Evolutionary conservation across 306 rosid species (phyloP).

Genomic region (Bauhinia variegata): DNA sequence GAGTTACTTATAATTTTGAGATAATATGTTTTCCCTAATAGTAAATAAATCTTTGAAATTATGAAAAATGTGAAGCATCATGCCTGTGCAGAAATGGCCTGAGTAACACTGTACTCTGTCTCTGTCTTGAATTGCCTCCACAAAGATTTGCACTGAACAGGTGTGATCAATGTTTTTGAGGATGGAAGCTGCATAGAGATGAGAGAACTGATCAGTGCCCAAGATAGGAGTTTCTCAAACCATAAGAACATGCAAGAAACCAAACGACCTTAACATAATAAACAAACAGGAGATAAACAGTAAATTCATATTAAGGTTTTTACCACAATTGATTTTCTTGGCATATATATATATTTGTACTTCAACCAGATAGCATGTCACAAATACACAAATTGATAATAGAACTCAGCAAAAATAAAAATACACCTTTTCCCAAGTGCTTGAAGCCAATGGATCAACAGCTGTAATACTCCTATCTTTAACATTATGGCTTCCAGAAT

Average conservation of each 20-base stretch:
- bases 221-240: constrained; percentile 24
- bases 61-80: constrained; percentile 28
- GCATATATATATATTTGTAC: constrained; percentile 3
- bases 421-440: constrained; percentile 84
- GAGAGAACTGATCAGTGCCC: constrained; percentile 24
- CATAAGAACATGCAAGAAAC: constrained; percentile 25
- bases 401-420: constrained; percentile 36
- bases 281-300: neutral
- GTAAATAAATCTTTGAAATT: neutral
- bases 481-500: constrained; percentile 50
- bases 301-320: neutral
- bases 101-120: constrained; percentile 92
- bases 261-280: constrained; percentile 1
- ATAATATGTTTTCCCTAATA: constrained; percentile 14
- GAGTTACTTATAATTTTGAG: neutral
- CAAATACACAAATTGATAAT: constrained; percentile 12
- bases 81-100: constrained; percentile 98
- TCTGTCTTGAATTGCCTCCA: constrained; percentile 97
- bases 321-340: constrained; percentile 17
- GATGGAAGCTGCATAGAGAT: constrained; percentile 63
- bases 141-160: constrained; percentile 94
- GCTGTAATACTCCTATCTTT: constrained; percentile 58
- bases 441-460: constrained; percentile 85
- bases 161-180: constrained; percentile 79
- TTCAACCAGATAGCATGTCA: constrained; percentile 9